A percentile compares a stretch with the other conserved stretches of the same genome.
Evolutionary conservation across 352 stramenopile genomes (phyloP).

Genomic region (Pilasporangium apinafurcum): DNA sequence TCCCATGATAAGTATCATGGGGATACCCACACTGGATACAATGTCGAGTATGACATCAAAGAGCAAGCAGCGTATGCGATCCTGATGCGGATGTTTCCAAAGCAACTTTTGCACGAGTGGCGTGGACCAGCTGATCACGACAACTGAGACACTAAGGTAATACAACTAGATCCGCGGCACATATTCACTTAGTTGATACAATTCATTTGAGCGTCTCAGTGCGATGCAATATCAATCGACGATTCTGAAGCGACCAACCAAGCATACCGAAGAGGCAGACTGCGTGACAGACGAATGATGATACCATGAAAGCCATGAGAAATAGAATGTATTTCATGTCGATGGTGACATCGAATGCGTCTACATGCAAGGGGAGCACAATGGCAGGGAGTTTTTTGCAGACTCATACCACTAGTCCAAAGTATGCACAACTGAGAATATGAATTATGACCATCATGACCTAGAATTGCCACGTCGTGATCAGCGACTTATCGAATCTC

Average conservation of each 20-base stretch:
- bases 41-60: constrained; percentile 9
- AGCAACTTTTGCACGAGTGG: neutral
- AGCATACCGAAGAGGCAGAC: neutral
- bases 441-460: neutral
- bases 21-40: constrained; percentile 2
- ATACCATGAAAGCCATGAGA: neutral
- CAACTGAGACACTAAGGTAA: neutral
- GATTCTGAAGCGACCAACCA: neutral
- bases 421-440: neutral
- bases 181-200: too few species aligned
- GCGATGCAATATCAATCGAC: neutral
- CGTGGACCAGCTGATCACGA: neutral
- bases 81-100: too few species aligned
- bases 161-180: too few species aligned
- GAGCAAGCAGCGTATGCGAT: constrained; percentile 1
- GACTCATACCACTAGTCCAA: neutral
- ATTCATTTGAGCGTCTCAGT: too few species aligned
- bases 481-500: too few species aligned
- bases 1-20: neutral
- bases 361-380: neutral
- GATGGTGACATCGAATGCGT: neutral
- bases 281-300: neutral
- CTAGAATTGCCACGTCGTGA: neutral
- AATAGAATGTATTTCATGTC: neutral
- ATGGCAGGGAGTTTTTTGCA: neutral